Conservation (phyloP, 495 filamentous ascomycete species). For the Podospora pseudopauciseta region DNA sequence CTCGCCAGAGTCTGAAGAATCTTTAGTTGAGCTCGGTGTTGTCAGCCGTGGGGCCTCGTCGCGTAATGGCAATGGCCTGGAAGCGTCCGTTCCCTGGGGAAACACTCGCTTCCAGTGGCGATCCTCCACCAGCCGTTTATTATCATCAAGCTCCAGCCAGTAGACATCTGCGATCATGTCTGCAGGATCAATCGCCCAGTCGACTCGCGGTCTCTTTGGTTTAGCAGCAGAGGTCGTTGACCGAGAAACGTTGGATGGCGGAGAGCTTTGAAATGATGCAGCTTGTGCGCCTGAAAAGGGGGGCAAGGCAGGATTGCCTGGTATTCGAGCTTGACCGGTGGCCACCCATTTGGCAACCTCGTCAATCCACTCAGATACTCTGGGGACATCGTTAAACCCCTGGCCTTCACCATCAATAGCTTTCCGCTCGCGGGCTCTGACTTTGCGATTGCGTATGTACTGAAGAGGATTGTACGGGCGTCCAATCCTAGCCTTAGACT, state of each 20-base stretch:
- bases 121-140: constrained; percentile 73
- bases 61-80: constrained; percentile 22
- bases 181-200: constrained; percentile 73
- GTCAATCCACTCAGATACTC: constrained; percentile 72
- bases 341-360: constrained; percentile 53
- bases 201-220: constrained; percentile 62
- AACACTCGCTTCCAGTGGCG: constrained; percentile 68
- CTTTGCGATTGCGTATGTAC: constrained; percentile 76
- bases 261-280: constrained; percentile 30
- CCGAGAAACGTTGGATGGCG: constrained; percentile 31
- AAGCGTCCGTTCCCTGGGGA: constrained; percentile 35
- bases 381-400: constrained; percentile 69
- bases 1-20: constrained; percentile 18
- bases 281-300: constrained; percentile 46
- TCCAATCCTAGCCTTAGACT: constrained; percentile 37
- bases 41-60: constrained; percentile 15
- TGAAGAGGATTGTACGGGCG: constrained; percentile 84
- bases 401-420: constrained; percentile 66
- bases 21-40: constrained; percentile 28
- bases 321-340: constrained; percentile 30
- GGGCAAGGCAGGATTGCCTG: constrained; percentile 55
- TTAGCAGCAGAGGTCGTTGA: constrained; percentile 39
- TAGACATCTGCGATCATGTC: constrained; percentile 81
- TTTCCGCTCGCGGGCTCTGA: constrained; percentile 68
- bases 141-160: constrained; percentile 75